Evolutionary conservation across 495 filamentous ascomycete genomes (phyloP).

Genomic region (Hypoxylon lienhwacheense): DNA sequence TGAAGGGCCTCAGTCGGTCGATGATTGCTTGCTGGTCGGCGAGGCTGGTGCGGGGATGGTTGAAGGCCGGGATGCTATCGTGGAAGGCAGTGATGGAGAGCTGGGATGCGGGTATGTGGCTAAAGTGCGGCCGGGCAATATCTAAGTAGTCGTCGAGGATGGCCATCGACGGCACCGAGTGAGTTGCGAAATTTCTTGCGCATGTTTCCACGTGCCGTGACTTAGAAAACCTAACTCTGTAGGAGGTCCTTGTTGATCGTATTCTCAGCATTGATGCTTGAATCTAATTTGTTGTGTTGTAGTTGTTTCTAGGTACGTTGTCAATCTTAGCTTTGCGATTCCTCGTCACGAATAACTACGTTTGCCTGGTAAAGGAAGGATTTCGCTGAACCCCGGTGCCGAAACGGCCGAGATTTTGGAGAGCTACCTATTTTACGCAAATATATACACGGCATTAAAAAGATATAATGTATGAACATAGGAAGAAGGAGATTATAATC

Average conservation of each 20-base stretch:
- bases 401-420: too few relatives aligned
- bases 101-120: slow-evolving; percentile 10
- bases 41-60: slow-evolving; percentile 37
- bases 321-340: too few relatives aligned
- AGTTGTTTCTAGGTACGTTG: too few relatives aligned
- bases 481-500: too few relatives aligned
- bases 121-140: slow-evolving; percentile 25
- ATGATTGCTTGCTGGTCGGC: slow-evolving; percentile 41
- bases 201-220: background rate
- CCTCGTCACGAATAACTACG: too few relatives aligned
- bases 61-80: slow-evolving; percentile 21
- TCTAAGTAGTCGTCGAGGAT: slow-evolving; percentile 31
- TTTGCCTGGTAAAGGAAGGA: too few relatives aligned
- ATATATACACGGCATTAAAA: too few relatives aligned
- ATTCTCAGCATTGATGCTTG: background rate
- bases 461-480: too few relatives aligned
- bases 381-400: too few relatives aligned
- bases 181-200: slow-evolving; percentile 3
- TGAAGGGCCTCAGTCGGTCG: slow-evolving; percentile 58
- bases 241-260: background rate
- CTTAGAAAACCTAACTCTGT: background rate
- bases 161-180: slow-evolving; percentile 17
- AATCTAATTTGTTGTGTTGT: too few relatives aligned
- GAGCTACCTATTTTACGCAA: too few relatives aligned
- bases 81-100: slow-evolving; percentile 22